Conservation (phyloP, 495 filamentous ascomycete genomes). For the Xylaria flabelliformis region DNA sequence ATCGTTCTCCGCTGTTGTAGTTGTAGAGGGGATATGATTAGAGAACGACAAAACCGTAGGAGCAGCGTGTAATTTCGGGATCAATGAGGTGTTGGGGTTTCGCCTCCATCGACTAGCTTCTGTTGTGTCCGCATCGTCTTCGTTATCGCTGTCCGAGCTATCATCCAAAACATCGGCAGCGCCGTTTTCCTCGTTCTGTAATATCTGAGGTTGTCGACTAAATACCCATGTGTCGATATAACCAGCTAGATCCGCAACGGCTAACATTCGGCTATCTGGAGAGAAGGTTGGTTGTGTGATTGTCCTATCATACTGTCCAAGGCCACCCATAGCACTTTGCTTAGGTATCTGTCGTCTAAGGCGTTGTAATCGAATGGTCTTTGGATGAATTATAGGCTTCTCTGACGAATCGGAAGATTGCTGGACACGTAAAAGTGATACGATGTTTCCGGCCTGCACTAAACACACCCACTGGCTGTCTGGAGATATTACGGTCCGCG, state of each 20-base stretch:
- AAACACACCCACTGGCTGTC: constrained; percentile 78
- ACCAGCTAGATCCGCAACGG: constrained; percentile 80
- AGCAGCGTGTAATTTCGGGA: constrained; percentile 78
- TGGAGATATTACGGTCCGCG: constrained; percentile 74
- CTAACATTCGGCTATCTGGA: constrained; percentile 77
- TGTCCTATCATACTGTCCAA: constrained; percentile 79
- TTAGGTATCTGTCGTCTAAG: constrained; percentile 62
- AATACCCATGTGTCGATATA: constrained; percentile 87
- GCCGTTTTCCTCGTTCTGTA: constrained; percentile 43
- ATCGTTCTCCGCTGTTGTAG: constrained; percentile 50
- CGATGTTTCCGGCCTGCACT: constrained; percentile 79
- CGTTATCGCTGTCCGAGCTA: constrained; percentile 60
- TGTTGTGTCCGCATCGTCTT: constrained; percentile 44
- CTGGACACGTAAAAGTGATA: constrained; percentile 61
- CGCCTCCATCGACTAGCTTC: constrained; percentile 34
- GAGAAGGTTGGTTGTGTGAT: constrained; percentile 82
- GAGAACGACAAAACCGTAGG: constrained; percentile 77
- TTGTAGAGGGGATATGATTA: constrained; percentile 35
- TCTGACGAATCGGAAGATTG: constrained; percentile 33
- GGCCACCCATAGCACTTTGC: constrained; percentile 65
- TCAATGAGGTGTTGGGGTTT: constrained; percentile 63
- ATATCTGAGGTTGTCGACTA: constrained; percentile 48
- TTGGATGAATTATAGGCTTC: constrained; percentile 53
- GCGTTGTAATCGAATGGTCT: constrained; percentile 62
- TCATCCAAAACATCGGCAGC: constrained; percentile 38